A percentile compares a stretch with the other conserved stretches of the same genome.
Evolutionary conservation across 805 yeast genomes (phyloP).

Genomic region (Yarrowia osloensis): DNA sequence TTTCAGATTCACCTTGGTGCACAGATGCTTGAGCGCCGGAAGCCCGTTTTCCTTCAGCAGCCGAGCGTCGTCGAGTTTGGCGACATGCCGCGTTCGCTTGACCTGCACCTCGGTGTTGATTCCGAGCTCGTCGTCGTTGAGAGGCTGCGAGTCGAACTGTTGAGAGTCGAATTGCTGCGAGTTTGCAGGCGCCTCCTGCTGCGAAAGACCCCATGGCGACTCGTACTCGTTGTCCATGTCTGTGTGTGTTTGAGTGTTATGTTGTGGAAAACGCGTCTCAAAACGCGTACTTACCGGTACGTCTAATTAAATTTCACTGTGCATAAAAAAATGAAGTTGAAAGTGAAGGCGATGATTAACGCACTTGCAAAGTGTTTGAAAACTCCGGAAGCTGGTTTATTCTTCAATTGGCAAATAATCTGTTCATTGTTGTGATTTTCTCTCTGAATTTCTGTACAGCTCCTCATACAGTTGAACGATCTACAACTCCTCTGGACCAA

Average conservation of each 20-base stretch:
- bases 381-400: no score
- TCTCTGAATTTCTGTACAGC: no score
- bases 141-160: not conserved
- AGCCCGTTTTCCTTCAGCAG: conserved; percentile 56
- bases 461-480: no score
- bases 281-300: not conserved
- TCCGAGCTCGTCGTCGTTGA: conserved; percentile 25
- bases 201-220: conserved; percentile 1
- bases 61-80: conserved; percentile 55
- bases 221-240: conserved; percentile 24
- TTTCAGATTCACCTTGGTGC: conserved; percentile 43
- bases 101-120: conserved; percentile 39
- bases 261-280: conserved; percentile 4
- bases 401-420: no score
- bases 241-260: not conserved
- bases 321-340: no score
- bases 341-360: no score
- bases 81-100: conserved; percentile 41
- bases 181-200: not conserved
- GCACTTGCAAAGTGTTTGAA: no score
- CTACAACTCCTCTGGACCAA: no score
- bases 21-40: conserved; percentile 49
- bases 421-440: no score
- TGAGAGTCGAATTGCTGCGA: not conserved
- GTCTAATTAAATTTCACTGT: not conserved